Conservation (phyloP, 768 basidiomycete genomes). For the Austroboletus eburneus region DNA sequence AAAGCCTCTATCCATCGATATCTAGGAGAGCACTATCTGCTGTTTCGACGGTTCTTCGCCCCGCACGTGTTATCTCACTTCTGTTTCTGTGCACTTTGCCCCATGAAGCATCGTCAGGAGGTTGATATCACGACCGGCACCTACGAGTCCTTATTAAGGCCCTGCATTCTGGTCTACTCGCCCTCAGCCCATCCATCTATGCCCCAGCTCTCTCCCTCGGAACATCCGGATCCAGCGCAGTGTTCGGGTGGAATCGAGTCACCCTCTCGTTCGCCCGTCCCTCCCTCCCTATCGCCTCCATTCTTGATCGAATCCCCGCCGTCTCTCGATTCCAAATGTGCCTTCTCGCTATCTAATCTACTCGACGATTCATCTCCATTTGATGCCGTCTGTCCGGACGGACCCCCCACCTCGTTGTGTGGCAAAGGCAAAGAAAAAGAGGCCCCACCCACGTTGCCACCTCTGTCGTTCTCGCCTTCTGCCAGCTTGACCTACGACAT, state of each 20-base stretch:
- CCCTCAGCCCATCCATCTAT: constrained; percentile 13
- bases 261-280: not conserved
- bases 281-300: constrained; percentile 4
- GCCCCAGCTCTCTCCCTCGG: constrained; percentile 3
- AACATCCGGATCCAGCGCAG: constrained; percentile 9
- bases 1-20: constrained; percentile 5
- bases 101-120: constrained; percentile 37
- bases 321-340: not conserved
- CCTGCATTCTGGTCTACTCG: constrained; percentile 2
- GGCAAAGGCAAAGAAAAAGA: constrained; percentile 55
- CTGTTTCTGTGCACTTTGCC: constrained; percentile 19
- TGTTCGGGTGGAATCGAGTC: not conserved
- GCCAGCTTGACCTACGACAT: constrained; percentile 42
- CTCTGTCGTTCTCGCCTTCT: constrained; percentile 56
- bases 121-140: constrained; percentile 39
- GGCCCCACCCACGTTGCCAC: constrained; percentile 58
- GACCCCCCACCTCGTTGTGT: constrained; percentile 24
- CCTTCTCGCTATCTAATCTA: constrained; percentile 24
- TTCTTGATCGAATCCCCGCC: not conserved
- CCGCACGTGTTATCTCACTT: constrained; percentile 12
- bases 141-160: constrained; percentile 5
- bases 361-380: constrained; percentile 14
- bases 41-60: too few species aligned
- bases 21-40: not conserved
- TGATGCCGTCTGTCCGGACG: constrained; percentile 9